phyloP scores from a whole-genome alignment of 2,329 filamentous ascomycete species.

The Aspergillus eucalypticola region DNA sequence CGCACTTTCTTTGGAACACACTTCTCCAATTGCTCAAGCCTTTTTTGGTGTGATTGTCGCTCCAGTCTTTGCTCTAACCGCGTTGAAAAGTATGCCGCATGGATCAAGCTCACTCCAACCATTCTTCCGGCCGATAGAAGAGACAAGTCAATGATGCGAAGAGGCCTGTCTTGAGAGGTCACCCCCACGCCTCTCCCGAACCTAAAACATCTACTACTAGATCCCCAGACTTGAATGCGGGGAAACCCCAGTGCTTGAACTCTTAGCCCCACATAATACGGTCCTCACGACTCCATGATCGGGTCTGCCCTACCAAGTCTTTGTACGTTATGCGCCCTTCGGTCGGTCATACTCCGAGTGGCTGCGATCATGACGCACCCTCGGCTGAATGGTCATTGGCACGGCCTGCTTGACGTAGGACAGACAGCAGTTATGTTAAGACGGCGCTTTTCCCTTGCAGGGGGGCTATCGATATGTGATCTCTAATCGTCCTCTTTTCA shows the following conservation, averaged over 20 bases:
- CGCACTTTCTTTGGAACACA: background rate
- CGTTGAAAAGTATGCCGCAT: too few species aligned
- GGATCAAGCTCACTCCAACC: background rate
- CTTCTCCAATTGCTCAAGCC: background rate
- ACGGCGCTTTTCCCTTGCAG: background rate
- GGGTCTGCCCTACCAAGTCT: constrained; percentile 11
- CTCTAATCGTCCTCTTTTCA: background rate
- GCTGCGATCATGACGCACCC: constrained; percentile 10
- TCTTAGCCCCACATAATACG: background rate
- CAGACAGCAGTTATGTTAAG: background rate
- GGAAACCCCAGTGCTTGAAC: background rate
- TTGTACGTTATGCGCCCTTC: constrained; percentile 15
- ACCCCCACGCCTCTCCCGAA: background rate
- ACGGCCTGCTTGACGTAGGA: background rate
- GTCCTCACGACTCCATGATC: background rate
- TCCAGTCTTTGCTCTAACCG: background rate
- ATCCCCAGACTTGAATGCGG: background rate
- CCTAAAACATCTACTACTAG: background rate
- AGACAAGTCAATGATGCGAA: background rate
- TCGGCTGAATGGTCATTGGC: constrained; percentile 9
- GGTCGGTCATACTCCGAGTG: constrained; percentile 33
- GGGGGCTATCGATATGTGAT: background rate
- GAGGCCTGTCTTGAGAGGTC: background rate
- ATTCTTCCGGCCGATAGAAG: background rate
- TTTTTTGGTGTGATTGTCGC: background rate